Base-by-base conservation (phyloP, 2,329 filamentous ascomycete species). In the Colletotrichum sp. region DNA sequence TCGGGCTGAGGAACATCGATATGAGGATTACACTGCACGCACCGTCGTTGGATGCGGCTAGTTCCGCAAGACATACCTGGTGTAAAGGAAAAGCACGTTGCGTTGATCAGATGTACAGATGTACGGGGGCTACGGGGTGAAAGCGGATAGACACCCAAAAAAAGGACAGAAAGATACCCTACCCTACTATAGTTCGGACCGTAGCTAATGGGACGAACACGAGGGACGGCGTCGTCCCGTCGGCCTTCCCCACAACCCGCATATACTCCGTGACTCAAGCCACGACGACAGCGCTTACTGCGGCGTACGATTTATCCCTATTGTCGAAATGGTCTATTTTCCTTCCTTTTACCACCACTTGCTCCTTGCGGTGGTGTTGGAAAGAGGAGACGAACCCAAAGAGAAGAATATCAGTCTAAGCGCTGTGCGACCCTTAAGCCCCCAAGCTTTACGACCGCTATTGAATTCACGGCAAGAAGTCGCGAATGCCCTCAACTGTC, bases 231-330 rank as follows among this genome's bases (percentile, higher is more conserved):
- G 71, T 57, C 71, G 71, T 60, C 48, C 58, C 26, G 21, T 74
- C 74, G 74, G 74, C 61, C 74, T 76, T 76, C 74, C 74, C 74
- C 74, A 76, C 74, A 73, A 71, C 68, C 58, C 70, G 74, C 65
- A 69, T 34, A 26, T 58, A 34, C n/a, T 71, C 72, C 73, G 70
- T 65, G 73, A 64, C 24, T 30, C 69, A 67, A 67, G 63, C 55
- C 69, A 55, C 55, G 16, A 48, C 26, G 24, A 55, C 26, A 26
- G 67, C 36, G 30, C 65, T 38, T 64, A n/a, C n/a, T 16, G 64
- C 43, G 21, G 48, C 16, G n/a, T 7, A 34, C 5, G 58, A 34
- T 3, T 48, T 36, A 38, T 28, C 18, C 18, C n/a, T 38, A 18
- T 13, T 36, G 12, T 21, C 30, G 13, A 9, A 16, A 36, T 26